phyloP scores from a whole-genome alignment of 805 yeast species.

The Torulaspora franciscae region DNA sequence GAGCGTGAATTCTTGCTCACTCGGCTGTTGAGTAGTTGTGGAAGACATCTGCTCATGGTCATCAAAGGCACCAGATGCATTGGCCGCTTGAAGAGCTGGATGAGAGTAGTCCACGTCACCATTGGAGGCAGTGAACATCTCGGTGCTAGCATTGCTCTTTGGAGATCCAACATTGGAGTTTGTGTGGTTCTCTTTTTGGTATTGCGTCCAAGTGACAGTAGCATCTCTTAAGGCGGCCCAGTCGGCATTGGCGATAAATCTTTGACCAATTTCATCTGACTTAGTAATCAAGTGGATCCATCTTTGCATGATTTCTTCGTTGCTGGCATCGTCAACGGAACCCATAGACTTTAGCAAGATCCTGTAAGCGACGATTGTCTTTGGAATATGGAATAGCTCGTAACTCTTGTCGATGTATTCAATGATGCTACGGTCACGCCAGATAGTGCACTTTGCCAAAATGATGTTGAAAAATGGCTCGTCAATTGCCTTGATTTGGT shows the following conservation, averaged over 20 bases:
- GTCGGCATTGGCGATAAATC: constrained; percentile 73
- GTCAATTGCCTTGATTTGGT: constrained; percentile 55
- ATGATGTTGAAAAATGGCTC: constrained; percentile 80
- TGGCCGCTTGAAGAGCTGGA: constrained; percentile 39
- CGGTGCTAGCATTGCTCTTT: constrained; percentile 13
- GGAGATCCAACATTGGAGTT: constrained; percentile 11
- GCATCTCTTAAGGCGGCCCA: constrained; percentile 83
- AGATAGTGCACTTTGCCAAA: constrained; percentile 56
- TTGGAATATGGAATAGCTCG: constrained; percentile 49
- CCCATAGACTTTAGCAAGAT: constrained; percentile 70
- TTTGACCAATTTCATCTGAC: constrained; percentile 49
- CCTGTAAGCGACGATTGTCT: constrained; percentile 67
- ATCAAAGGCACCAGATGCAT: constrained; percentile 39
- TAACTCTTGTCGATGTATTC: constrained; percentile 60
- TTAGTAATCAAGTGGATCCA: constrained; percentile 52
- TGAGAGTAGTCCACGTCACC: constrained; percentile 30
- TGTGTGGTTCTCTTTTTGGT: constrained; percentile 9
- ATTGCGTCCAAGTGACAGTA: constrained; percentile 43
- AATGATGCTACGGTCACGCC: constrained; percentile 64
- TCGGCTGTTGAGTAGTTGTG: constrained; percentile 12
- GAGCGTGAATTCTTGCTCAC: constrained; percentile 19
- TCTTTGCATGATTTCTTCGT: constrained; percentile 49
- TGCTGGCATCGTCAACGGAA: constrained; percentile 47
- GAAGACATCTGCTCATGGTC: constrained; percentile 18
- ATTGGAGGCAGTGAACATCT: constrained; percentile 18